Conservation (phyloP, 2,329 filamentous ascomycete genomes). For the Bipolaris oryzae region DNA sequence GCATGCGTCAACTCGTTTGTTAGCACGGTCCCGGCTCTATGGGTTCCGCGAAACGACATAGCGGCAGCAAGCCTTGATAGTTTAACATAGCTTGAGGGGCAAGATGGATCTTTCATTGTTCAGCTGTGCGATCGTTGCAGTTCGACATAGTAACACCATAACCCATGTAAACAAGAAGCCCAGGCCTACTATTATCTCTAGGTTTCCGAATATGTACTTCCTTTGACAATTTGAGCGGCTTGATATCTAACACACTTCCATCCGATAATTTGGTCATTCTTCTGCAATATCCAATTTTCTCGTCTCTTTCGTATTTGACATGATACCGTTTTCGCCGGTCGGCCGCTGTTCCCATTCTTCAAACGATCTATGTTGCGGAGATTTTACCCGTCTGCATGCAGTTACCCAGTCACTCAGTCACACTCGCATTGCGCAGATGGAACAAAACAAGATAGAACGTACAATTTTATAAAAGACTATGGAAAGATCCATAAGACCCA, state of each 20-base stretch:
- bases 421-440: slow-evolving; percentile 8
- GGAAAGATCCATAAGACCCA: slow-evolving; percentile 1
- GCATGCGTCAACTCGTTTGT: slow-evolving; percentile 14
- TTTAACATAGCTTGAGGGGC: neutral
- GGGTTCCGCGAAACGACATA: slow-evolving; percentile 4
- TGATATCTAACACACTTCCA: too few species aligned
- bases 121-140: neutral
- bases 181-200: too few species aligned
- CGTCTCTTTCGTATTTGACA: neutral
- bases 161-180: too few species aligned
- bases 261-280: too few species aligned
- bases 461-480: neutral
- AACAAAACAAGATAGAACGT: neutral
- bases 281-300: too few species aligned
- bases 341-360: neutral
- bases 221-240: too few species aligned
- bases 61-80: slow-evolving; percentile 7
- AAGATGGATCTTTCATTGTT: neutral
- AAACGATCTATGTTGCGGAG: neutral
- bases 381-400: neutral
- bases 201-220: too few species aligned
- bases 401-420: neutral
- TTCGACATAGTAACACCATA: neutral
- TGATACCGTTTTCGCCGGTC: neutral
- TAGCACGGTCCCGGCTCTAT: slow-evolving; percentile 8